Conservation (phyloP, 2,329 filamentous ascomycete genomes). For the Fusarium vanettenii region DNA sequence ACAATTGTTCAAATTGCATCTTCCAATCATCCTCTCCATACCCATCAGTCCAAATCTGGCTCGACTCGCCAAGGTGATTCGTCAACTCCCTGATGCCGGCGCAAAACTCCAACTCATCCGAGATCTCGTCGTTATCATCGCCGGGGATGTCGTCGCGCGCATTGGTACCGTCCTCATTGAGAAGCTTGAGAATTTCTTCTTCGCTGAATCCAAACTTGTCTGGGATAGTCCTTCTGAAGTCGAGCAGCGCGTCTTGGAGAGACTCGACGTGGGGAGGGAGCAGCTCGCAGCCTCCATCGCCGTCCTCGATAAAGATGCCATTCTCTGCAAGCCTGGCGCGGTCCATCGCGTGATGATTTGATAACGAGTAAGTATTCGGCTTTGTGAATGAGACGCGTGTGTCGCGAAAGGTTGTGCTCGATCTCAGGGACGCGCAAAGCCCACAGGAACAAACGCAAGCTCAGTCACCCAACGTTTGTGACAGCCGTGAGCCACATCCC, state of each 20-base stretch:
- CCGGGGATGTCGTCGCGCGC: not conserved
- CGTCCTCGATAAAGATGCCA: constrained; percentile 26
- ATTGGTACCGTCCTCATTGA: not conserved
- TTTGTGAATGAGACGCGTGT: not conserved
- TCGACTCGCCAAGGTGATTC: not conserved
- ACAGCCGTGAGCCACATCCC: not conserved
- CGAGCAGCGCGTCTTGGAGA: constrained; percentile 20
- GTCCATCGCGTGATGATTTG: not conserved
- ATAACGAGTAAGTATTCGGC: not conserved
- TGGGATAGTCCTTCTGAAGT: constrained; percentile 26
- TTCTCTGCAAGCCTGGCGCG: constrained; percentile 10
- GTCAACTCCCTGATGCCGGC: not conserved
- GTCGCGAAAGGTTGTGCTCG: not conserved
- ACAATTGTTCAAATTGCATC: not conserved
- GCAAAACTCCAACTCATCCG: constrained; percentile 2
- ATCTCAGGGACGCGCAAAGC: not conserved
- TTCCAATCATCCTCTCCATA: constrained; percentile 4
- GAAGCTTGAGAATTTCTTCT: not conserved
- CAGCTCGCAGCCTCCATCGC: constrained; percentile 2
- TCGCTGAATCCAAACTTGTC: constrained; percentile 13
- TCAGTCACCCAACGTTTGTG: not conserved
- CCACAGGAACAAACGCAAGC: not conserved
- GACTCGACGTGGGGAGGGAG: constrained; percentile 22
- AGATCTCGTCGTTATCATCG: constrained; percentile 1
- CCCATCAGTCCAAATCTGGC: not conserved